Evolutionary conservation across 1,139 yeast species (phyloP).

Genomic region (Yamadazyma oceani): DNA sequence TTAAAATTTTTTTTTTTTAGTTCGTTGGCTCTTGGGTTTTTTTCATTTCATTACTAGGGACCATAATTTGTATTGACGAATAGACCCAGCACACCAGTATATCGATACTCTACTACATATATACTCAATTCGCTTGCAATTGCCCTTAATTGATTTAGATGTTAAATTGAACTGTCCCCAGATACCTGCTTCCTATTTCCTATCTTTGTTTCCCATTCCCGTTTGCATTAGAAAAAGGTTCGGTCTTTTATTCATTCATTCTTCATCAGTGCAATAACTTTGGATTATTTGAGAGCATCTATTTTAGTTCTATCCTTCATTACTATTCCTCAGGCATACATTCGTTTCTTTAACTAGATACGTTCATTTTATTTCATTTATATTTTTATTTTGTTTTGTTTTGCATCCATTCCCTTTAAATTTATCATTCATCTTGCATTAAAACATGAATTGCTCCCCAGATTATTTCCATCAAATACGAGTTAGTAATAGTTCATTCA

Average conservation of each 20-base stretch:
- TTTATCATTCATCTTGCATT: neutral
- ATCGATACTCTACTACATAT: neutral
- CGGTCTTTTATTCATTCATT: neutral
- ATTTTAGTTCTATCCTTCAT: neutral
- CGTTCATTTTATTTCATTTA: neutral
- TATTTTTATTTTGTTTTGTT: neutral
- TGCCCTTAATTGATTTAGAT: neutral
- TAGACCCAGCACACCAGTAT: no score
- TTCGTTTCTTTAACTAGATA: conserved; percentile 3
- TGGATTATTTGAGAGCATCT: neutral
- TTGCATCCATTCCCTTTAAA: conserved; percentile 1
- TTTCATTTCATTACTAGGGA: no score
- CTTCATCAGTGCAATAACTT: no score
- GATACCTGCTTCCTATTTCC: no score
- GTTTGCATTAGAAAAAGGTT: neutral
- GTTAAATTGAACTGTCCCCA: neutral
- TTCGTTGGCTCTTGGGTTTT: no score
- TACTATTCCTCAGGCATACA: neutral
- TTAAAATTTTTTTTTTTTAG: no score
- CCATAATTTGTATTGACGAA: no score
- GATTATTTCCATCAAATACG: conserved; percentile 41
- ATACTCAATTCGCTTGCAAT: neutral
- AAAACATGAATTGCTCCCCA: conserved; percentile 26
- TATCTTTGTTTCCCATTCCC: neutral
- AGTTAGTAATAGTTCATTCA: conserved; percentile 30